A percentile compares a stretch with the other conserved stretches of the same genome.
These are phyloP conservation scores for Sporothrix sp. DNA, from an alignment of 2,329 filamentous ascomycete species.

Conservation along the genomic window DNA sequence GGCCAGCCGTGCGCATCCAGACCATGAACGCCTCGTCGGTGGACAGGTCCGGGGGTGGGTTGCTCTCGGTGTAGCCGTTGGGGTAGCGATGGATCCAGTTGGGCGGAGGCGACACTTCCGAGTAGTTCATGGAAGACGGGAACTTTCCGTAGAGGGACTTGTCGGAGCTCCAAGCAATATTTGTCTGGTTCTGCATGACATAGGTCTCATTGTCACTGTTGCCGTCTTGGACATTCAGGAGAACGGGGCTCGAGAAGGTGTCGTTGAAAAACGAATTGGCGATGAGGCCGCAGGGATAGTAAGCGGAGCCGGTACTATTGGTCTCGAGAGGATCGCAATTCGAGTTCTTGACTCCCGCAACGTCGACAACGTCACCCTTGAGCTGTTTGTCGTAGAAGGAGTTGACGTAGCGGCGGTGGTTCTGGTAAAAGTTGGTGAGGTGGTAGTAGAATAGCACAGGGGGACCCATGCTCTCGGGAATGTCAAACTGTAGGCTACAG, in stretches of 20 bases:
- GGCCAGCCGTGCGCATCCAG: conserved; percentile 95
- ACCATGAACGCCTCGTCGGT: conserved; percentile 83
- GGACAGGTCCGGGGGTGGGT: conserved; percentile 61
- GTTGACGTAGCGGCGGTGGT: conserved; percentile 91
- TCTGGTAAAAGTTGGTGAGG: conserved; percentile 97
- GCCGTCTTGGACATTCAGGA: conserved; percentile 41
- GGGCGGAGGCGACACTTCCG: conserved; percentile 67
- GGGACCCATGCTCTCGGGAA: conserved; percentile 68
- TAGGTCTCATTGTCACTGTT: conserved; percentile 46
- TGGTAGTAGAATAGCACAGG: conserved; percentile 92
- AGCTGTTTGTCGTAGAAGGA: conserved; percentile 79
- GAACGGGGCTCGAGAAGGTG: conserved; percentile 59
- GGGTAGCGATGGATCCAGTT: conserved; percentile 72
- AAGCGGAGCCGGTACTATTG: conserved; percentile 49
- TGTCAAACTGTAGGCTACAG: conserved; percentile 69
- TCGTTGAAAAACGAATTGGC: conserved; percentile 98
- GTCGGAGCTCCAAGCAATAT: conserved; percentile 83
- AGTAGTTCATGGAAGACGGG: conserved; percentile 50
- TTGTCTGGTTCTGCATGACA: conserved; percentile 60
- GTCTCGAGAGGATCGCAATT: conserved; percentile 66
- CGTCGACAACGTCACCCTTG: conserved; percentile 54
- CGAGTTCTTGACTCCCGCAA: conserved; percentile 52
- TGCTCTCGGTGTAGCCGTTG: conserved; percentile 54
- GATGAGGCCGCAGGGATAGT: conserved; percentile 92
- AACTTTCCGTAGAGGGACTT: conserved; percentile 60